Evolutionary conservation across 352 stramenopile species (phyloP), one percentile per base, ranked within the genome.

Genomic region (Pythium brachiatum): DNA sequence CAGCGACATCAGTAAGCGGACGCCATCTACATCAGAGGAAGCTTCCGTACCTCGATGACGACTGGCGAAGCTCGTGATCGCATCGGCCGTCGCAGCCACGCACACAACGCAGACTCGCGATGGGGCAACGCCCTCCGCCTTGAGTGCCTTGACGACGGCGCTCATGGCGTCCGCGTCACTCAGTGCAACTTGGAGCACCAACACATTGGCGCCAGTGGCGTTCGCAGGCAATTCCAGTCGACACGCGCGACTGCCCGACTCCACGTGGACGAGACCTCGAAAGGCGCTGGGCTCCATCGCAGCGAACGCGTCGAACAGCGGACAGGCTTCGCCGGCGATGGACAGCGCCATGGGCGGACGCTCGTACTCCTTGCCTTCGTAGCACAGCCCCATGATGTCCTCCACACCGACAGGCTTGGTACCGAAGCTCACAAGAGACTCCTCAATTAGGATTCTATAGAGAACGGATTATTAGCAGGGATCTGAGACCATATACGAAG

Each of bases 281-380:
- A 61, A 67, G 12, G 54, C 44, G 20, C 44, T 55, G 7, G 62
- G 62, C 31, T 69, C 62, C 62, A 69, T 69, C 7, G 36, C n/a
- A 9, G 54, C 62, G 25, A 69, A 69, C 7, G 44, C 29, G 8
- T 47, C 25, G 1, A 69, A 32, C 25, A 69, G 32, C 31, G 62
- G 62, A 6, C 47, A 21, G 0, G 46, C 62, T 2, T 47, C 29
- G 3, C 54, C 55, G 6, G 23, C 62, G 1, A 53, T 9, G 7
- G 62, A 53, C 21, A 69, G 31, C 7, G 54, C 62, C 18, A 60
- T 60, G 12, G 32, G 34, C 20, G 20, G 4, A 9, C 56, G 54
- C 2, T 57, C 27, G 31, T 69, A 69, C 39, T 60, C 62, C 46
- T 64, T 69, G 48, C 62, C 62, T 15, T 69, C 62, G 41, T 64